Percentiles rank a stretch among this genome's conserved stretches.
Evolutionary conservation across 768 basidiomycete genomes (phyloP).

Genomic region (Suillus spraguei): DNA sequence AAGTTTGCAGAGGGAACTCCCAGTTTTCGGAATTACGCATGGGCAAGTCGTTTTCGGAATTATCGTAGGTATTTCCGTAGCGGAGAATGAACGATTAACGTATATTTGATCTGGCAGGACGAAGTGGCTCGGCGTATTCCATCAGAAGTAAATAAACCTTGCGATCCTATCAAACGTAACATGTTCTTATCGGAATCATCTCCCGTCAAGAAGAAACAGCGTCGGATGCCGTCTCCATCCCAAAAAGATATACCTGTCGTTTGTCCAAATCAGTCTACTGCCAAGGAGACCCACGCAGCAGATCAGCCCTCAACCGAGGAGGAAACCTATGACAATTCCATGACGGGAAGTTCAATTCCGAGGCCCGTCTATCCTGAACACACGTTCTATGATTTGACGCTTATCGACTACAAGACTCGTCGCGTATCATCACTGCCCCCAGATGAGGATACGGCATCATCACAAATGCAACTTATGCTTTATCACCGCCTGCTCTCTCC

Average conservation of each 20-base stretch:
- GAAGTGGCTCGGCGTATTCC: constrained; percentile 39
- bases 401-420: constrained; percentile 77
- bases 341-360: background rate
- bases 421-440: constrained; percentile 49
- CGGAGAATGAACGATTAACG: background rate
- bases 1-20: constrained; percentile 69
- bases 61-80: constrained; percentile 51
- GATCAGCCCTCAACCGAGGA: background rate
- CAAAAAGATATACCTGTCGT: constrained; percentile 19
- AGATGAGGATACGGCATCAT: constrained; percentile 56
- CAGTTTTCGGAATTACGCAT: constrained; percentile 77
- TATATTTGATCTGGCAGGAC: constrained; percentile 44
- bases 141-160: constrained; percentile 8
- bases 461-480: constrained; percentile 76
- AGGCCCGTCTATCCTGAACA: background rate
- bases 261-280: background rate
- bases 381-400: constrained; percentile 36
- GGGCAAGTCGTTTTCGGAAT: constrained; percentile 69
- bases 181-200: constrained; percentile 24
- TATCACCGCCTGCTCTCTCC: constrained; percentile 67
- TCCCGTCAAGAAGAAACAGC: constrained; percentile 32
- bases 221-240: constrained; percentile 19
- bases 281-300: background rate
- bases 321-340: background rate
- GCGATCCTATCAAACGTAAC: constrained; percentile 17